Base-by-base conservation (phyloP, 2,329 filamentous ascomycete species). In the Catunica adiposa region DNA sequence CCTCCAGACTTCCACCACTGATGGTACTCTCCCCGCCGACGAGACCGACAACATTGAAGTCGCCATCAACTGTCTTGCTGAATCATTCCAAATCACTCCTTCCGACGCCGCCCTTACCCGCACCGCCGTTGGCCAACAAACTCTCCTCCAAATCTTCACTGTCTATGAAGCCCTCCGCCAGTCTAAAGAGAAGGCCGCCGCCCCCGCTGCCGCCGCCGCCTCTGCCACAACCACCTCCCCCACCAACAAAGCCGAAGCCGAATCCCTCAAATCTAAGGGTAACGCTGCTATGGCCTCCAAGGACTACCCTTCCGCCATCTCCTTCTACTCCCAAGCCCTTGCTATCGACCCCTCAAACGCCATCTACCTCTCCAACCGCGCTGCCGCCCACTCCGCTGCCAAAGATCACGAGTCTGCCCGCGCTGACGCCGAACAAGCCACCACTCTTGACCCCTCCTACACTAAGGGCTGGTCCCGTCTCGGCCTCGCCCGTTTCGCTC, bases 381-480 rank as follows among this genome's bases (percentile, higher is more conserved):
- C 92, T 9, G 92, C 92, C 50, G 92, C 92, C 4, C 86, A 94
- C 76, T 89, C 83, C 26, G 90, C 88, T 22, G 81, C 81, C 60
- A 80, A 82, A 63, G 83, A 95, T 70, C 89, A 97, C 72, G 80
- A 84, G 60, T 82, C 85, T 60, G 92, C 92, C 11, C 82, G 80
- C 63, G 76, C 83, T 59, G 92, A 98, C 68, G 92, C 92, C 50
- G 90, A 97, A 72, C 79, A 92, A 61, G 92, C 92, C 56, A 86
- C 92, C 56, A 79, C 80, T 57, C 78, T 89, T 55, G 92, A 98
- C 68, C 88, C 92, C 11, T 82, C 81, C 67, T 98, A 97, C 75
- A 94, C 89, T 62, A 97, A 98, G 73, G 92, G 89, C 15, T 98
- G 92, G 92, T 92, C 86, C 62, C 80, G 92, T 59, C 77, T 98